Conservation (phyloP, 2,329 filamentous ascomycete genomes). For the Tolypocladium paradoxum region DNA sequence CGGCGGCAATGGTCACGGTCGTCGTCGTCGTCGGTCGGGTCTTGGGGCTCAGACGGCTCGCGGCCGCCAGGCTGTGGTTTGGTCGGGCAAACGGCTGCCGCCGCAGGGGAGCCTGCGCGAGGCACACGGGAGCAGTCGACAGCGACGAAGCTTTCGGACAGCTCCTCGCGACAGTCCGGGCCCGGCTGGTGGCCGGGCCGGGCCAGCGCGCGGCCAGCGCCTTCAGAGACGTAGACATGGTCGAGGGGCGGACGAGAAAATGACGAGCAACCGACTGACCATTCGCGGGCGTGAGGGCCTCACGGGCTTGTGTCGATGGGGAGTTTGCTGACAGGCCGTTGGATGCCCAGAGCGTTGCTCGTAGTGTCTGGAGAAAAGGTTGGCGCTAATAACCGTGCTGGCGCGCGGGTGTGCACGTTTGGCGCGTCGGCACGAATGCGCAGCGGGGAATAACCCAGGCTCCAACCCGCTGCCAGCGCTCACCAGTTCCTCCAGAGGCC, state of each 20-base stretch:
- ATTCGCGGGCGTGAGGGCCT: too few species aligned
- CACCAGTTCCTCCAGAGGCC: too few species aligned
- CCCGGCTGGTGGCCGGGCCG: slow-evolving; percentile 9
- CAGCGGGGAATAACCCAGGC: background rate
- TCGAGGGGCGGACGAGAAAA: too few species aligned
- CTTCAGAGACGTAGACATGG: slow-evolving; percentile 12
- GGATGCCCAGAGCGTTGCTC: background rate
- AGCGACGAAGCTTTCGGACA: slow-evolving; percentile 18
- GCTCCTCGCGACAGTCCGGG: slow-evolving; percentile 13
- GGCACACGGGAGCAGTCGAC: slow-evolving; percentile 14
- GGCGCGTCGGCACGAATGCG: background rate
- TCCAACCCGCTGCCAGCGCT: too few species aligned
- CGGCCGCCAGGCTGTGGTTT: background rate
- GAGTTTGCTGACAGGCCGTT: background rate
- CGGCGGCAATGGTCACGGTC: background rate
- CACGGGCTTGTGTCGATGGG: background rate
- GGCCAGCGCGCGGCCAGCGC: slow-evolving; percentile 21
- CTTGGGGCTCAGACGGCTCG: background rate
- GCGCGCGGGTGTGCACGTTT: background rate
- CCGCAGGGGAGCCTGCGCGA: slow-evolving; percentile 7
- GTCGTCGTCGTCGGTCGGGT: background rate
- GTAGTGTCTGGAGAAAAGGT: background rate
- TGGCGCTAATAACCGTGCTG: background rate
- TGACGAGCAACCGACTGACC: too few species aligned
- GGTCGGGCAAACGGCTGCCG: background rate